phyloP scores from a whole-genome alignment of 306 rosid species.

The Bauhinia variegata region DNA sequence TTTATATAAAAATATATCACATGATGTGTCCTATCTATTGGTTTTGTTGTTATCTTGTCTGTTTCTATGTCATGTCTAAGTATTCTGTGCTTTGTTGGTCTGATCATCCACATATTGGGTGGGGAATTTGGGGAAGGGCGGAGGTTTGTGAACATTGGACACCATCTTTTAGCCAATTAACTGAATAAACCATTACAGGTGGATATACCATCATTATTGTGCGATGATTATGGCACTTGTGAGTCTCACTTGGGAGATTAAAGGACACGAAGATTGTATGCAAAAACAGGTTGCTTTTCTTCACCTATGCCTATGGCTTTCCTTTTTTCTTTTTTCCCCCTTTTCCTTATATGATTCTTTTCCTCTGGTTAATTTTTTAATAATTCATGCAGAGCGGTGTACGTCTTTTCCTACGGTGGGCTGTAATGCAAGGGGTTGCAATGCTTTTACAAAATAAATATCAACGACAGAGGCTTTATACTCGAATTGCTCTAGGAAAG shows the following conservation, averaged over 20 bases:
- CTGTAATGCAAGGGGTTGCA: slow-evolving; percentile 99
- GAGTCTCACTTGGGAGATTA: slow-evolving; percentile 99
- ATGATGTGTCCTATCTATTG: no score
- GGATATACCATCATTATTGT: slow-evolving; percentile 99
- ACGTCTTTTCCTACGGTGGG: slow-evolving; percentile 96
- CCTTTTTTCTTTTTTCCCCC: background rate
- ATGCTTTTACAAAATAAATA: slow-evolving; percentile 98
- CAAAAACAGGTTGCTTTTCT: slow-evolving; percentile 73
- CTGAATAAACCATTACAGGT: slow-evolving; percentile 58
- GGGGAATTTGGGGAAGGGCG: background rate
- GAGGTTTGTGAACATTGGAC: slow-evolving; percentile 22
- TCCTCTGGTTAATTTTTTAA: slow-evolving; percentile 1
- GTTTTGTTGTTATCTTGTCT: no score
- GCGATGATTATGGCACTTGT: slow-evolving; percentile 96
- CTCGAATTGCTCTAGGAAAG: slow-evolving; percentile 99
- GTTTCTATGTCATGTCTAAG: no score
- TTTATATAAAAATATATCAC: no score
- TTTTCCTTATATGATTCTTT: background rate
- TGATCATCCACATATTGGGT: no score
- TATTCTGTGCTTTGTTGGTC: no score
- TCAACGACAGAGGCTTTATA: slow-evolving; percentile 96
- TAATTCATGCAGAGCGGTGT: slow-evolving; percentile 82
- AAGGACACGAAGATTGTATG: slow-evolving; percentile 89
- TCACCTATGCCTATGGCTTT: slow-evolving; percentile 18
- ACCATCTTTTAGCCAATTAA: slow-evolving; percentile 22